phyloP scores from a whole-genome alignment of 1,284 basidiomycete genomes.

The Xanthoconium separans region DNA sequence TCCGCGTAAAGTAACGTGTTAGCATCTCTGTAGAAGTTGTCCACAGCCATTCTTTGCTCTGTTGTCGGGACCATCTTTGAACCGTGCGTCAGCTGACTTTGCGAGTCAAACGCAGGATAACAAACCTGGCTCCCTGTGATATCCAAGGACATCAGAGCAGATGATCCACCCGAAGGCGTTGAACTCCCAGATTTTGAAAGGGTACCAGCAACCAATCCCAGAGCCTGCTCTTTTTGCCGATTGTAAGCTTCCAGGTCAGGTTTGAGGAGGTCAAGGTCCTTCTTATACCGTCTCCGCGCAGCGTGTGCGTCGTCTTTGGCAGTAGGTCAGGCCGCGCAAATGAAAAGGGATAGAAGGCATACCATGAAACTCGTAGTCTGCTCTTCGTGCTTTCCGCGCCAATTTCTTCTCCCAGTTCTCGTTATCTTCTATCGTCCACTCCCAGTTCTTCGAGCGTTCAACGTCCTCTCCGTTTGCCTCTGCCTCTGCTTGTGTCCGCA shows the following conservation, averaged over 20 bases:
- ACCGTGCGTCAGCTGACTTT: constrained; percentile 3
- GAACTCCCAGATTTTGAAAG: constrained; percentile 41
- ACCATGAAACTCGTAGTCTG: constrained; percentile 82
- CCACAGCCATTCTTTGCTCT: constrained; percentile 65
- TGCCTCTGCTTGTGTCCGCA: constrained; percentile 85
- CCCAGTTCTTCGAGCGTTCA: constrained; percentile 51
- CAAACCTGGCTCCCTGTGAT: constrained; percentile 43
- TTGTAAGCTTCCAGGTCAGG: constrained; percentile 84
- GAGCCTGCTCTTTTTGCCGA: constrained; percentile 79
- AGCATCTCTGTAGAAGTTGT: constrained; percentile 85
- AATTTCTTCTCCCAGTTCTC: constrained; percentile 31
- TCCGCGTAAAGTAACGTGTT: constrained; percentile 92
- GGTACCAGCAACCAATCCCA: constrained; percentile 70
- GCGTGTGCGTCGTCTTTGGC: constrained; percentile 83
- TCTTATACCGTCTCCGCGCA: constrained; percentile 87
- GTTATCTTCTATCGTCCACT: constrained; percentile 31
- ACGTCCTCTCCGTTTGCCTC: constrained; percentile 83
- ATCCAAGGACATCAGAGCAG: constrained; percentile 51
- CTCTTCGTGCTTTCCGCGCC: constrained; percentile 47
- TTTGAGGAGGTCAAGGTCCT: constrained; percentile 84
- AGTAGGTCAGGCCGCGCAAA: constrained; percentile 14
- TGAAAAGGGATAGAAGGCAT: constrained; percentile 23
- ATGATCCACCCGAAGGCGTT: constrained; percentile 31
- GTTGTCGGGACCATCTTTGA: constrained; percentile 51
- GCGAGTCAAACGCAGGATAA: constrained; percentile 19